These are phyloP conservation scores for Penicillium thymicola DNA, from an alignment of 2,329 filamentous ascomycete species.

Conservation along the genomic window DNA sequence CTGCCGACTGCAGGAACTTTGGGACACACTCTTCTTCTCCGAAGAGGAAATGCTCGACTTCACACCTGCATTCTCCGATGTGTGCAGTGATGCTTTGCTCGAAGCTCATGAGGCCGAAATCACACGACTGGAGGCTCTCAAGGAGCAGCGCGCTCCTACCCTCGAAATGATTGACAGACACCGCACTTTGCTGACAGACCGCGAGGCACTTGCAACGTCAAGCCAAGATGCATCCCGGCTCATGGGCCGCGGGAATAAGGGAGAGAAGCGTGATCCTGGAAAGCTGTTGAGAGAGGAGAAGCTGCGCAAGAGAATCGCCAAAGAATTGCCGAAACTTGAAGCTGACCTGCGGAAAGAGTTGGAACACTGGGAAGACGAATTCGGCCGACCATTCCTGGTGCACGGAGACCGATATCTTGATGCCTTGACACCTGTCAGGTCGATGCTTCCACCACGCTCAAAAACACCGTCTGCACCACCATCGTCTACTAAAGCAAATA, in stretches of 20 bases:
- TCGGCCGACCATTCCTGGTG: slow-evolving; percentile 87
- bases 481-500: slow-evolving; percentile 26
- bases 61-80: slow-evolving; percentile 92
- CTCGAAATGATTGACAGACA: slow-evolving; percentile 80
- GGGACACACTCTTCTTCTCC: slow-evolving; percentile 90
- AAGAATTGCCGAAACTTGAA: slow-evolving; percentile 90
- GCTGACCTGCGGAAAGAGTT: slow-evolving; percentile 78
- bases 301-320: slow-evolving; percentile 95
- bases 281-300: slow-evolving; percentile 95
- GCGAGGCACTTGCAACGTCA: slow-evolving; percentile 81
- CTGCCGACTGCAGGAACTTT: slow-evolving; percentile 85
- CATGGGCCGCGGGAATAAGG: slow-evolving; percentile 86
- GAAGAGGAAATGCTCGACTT: slow-evolving; percentile 99
- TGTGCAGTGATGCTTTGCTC: slow-evolving; percentile 91
- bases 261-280: slow-evolving; percentile 89
- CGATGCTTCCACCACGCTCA: slow-evolving; percentile 61
- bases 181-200: slow-evolving; percentile 75
- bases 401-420: slow-evolving; percentile 91
- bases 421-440: slow-evolving; percentile 63
- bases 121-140: slow-evolving; percentile 71
- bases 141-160: slow-evolving; percentile 81
- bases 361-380: slow-evolving; percentile 88
- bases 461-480: slow-evolving; percentile 45
- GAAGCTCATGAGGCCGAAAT: slow-evolving; percentile 95
- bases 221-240: slow-evolving; percentile 93